phyloP scores from a whole-genome alignment of 169 alveolate species.

The Theileria parva region DNA sequence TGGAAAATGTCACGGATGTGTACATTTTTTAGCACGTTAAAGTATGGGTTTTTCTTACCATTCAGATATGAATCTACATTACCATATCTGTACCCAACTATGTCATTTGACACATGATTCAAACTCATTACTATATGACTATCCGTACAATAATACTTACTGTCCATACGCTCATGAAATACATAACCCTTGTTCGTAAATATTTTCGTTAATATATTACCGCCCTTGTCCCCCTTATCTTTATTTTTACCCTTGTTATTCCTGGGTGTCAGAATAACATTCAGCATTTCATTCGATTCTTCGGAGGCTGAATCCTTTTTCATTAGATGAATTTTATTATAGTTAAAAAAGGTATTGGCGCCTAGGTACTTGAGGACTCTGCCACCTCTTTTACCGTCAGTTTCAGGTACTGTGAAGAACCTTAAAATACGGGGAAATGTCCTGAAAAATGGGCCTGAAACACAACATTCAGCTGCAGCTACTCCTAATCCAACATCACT shows the following conservation, averaged over 20 bases:
- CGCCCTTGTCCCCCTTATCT: not conserved
- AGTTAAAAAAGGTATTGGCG: not conserved
- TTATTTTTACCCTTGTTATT: not conserved
- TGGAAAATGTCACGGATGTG: constrained; percentile 23
- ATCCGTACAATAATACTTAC: constrained; percentile 20
- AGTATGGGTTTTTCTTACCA: constrained; percentile 20
- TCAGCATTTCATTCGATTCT: not conserved
- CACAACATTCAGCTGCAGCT: constrained; percentile 86
- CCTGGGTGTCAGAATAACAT: not conserved
- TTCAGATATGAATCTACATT: constrained; percentile 44
- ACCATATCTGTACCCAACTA: constrained; percentile 45
- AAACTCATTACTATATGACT: constrained; percentile 17
- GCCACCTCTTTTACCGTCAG: constrained; percentile 14
- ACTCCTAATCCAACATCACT: constrained; percentile 74
- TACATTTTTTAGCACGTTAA: constrained; percentile 12
- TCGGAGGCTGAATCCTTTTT: not conserved
- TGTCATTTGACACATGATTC: constrained; percentile 35
- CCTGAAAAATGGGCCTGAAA: constrained; percentile 80
- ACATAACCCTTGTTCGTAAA: not conserved
- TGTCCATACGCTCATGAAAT: constrained; percentile 5
- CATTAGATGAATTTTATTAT: not conserved
- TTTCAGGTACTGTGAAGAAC: constrained; percentile 62
- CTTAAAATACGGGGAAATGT: constrained; percentile 81
- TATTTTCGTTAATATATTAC: not conserved
- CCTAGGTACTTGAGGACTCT: constrained; percentile 42